Conservation (phyloP, 495 filamentous ascomycete genomes). For the Penicillium nucicola region DNA sequence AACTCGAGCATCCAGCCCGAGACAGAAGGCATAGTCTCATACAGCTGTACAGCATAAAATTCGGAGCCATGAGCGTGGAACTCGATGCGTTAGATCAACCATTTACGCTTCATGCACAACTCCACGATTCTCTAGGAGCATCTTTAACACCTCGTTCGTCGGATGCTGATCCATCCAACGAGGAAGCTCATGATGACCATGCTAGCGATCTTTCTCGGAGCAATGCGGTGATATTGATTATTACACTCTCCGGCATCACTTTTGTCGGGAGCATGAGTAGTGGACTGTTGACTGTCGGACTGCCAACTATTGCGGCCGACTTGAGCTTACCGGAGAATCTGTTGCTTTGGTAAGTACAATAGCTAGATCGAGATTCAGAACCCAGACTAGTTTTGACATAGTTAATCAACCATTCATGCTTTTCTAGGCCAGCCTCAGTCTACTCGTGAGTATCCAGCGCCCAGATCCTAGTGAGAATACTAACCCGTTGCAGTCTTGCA, state of each 20-base stretch:
- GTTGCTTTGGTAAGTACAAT: slow-evolving; percentile 18
- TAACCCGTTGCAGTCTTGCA: slow-evolving; percentile 27
- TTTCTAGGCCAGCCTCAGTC: slow-evolving; percentile 22
- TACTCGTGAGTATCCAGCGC: slow-evolving; percentile 14
- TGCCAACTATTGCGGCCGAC: slow-evolving; percentile 17
- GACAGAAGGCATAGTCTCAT: not conserved
- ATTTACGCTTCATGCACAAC: not conserved
- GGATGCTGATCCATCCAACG: not conserved
- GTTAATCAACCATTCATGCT: no score
- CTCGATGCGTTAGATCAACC: not conserved
- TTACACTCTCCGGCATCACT: slow-evolving; percentile 16
- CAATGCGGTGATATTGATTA: slow-evolving; percentile 14
- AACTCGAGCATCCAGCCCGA: no score
- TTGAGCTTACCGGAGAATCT: slow-evolving; percentile 20
- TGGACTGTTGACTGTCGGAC: slow-evolving; percentile 18
- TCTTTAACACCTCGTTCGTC: not conserved
- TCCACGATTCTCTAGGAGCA: not conserved
- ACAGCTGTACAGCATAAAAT: not conserved
- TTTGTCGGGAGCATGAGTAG: slow-evolving; percentile 22
- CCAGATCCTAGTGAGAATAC: not conserved
- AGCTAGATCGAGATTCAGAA: no score
- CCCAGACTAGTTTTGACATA: no score
- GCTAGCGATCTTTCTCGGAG: slow-evolving; percentile 5
- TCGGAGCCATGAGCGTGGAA: not conserved
- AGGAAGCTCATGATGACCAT: not conserved